Base-by-base conservation (phyloP, 257 asterid species). In the Pogostemon cablin region DNA sequence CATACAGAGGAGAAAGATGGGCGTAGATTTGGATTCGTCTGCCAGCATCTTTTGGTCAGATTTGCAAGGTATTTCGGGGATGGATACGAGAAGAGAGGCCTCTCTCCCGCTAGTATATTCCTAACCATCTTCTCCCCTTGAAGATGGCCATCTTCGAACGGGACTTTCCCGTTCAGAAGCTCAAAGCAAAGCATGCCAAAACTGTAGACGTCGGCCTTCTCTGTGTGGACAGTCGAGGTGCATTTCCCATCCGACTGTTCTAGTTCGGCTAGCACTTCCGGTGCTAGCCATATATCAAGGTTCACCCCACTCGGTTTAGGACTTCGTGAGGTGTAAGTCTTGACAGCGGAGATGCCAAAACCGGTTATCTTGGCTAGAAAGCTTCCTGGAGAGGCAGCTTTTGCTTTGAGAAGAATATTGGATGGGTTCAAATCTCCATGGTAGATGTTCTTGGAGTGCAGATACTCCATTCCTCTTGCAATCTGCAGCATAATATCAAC, bases 151-250 rank as follows among this genome's bases (percentile, higher is more conserved):
- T 90, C 98, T 56, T 82, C 90, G 15, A 86, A 85, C 0, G 97
- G 97, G 72, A 88, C 83, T 78, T 92, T 92, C 54, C 96, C 96
- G 0, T 93, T 90, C 52, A 92, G 65, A 75, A 92, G 86, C 39
- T 87, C 89, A 67, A 88, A 92, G 78, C 96, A 92, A 32, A 90
- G 84, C 98, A 92, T 92, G 20, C 91, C 95, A 38, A 86, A 92
- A 68, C 98, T 92, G 69, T 88, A 92, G 1, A 90, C 88, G 61
- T 92, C 98, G n/a, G 91, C 91, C 48, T 92, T 90, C 74, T 92
- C 96, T 0, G 88, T 72, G 71, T 82, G 83, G 32, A 25, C 32
- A 54, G 62, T 80, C 6, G 75, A 25, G 2, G 12, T 69, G 65
- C 75, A 20, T 68, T 79, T 84, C 35, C 79, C 72, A 3, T 72